Base-by-base conservation (phyloP, 345 rosid species). In the Arabis hirsuta region DNA sequence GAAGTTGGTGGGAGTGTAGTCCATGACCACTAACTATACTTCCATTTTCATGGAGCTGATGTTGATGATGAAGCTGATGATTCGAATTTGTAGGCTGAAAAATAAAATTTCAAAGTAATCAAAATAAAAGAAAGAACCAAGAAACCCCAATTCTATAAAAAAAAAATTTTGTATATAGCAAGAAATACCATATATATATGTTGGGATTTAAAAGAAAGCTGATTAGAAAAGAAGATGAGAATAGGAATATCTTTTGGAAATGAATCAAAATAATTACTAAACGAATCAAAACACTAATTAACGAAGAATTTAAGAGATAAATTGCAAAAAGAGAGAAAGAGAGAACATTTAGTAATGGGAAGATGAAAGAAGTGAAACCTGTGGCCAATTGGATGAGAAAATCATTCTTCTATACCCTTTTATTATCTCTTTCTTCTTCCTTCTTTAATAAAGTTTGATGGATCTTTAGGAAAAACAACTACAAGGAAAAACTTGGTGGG, bases 371-470 rank as follows among this genome's bases (percentile, higher is more conserved):
- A 78, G 68, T 58, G n/a, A 47, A 67, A 87, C 92, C 90, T 84
- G 96, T 38, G 87, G 84, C 93, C 96, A 88, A 71, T 86, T 82
- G 79, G 96, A 86, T 56, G 96, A 80, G 79, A 86, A 90, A 76
- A 76, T 84, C 96, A 88, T 90, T 79, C 62, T 57, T 76, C 52
- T 84, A 36, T 47, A 61, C 50, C 48, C 56, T 80, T 81, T 55
- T 80, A 70, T 46, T 54, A 63, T 55, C 55, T 58, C 65, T 57
- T 69, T 62, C 62, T 52, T 73, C 67, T 32, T 76, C 58, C 69
- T 72, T 80, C 84, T 86, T 77, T 90, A 68, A 74, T 81, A 86
- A 90, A 86, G 88, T 69, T 81, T 76, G 81, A 82, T 80, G 83
- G 86, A 83, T 78, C 84, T 67, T 87, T 85, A 85, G 65, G 65